Conservation (phyloP, 495 filamentous ascomycete species). For the Aspergillus homomorphus region DNA sequence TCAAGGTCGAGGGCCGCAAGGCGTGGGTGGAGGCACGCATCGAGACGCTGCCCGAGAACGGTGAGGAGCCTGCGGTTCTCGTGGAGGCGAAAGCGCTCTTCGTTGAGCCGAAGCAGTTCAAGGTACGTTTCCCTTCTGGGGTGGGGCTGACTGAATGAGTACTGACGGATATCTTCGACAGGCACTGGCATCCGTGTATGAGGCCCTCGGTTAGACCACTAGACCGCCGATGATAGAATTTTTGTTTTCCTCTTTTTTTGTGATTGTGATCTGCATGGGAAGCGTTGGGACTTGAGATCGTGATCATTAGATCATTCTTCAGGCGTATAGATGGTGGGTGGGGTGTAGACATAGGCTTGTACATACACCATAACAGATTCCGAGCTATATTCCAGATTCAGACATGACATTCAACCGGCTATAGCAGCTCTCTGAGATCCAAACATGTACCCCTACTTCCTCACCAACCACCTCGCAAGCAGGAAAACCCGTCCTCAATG, state of each 20-base stretch:
- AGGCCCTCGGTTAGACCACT: constrained; percentile 17
- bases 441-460: no score
- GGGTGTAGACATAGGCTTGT: no score
- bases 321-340: neutral
- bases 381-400: no score
- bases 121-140: constrained; percentile 49
- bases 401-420: no score
- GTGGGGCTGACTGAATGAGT: neutral
- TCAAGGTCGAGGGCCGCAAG: constrained; percentile 89
- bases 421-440: no score
- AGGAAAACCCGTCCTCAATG: no score
- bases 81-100: constrained; percentile 83
- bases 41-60: constrained; percentile 69
- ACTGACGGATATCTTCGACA: no score
- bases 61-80: constrained; percentile 61
- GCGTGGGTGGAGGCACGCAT: constrained; percentile 93
- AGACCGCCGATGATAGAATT: neutral
- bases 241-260: neutral
- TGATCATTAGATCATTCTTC: neutral
- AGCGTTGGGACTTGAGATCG: neutral
- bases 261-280: neutral
- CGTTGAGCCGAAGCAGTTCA: constrained; percentile 80
- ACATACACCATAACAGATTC: no score
- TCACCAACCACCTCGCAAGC: no score
- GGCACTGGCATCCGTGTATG: constrained; percentile 33